Percentiles rank a stretch among this genome's conserved stretches.
Evolutionary conservation across 441 rosid species (phyloP).

Genomic region (Aleurites moluccanus): DNA sequence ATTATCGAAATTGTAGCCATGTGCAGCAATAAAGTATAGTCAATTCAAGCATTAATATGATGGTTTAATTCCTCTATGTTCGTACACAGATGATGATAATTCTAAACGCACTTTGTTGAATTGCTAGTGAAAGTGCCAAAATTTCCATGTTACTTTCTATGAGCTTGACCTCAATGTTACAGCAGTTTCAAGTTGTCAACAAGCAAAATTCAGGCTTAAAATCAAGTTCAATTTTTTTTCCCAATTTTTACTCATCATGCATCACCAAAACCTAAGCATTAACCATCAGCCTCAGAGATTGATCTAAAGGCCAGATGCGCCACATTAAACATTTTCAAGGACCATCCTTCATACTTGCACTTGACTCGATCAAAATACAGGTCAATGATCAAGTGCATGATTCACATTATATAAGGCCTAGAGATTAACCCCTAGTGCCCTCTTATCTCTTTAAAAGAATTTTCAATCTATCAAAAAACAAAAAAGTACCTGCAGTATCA

Average conservation of each 20-base stretch:
- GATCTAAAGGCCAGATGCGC: not conserved
- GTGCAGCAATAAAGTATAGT: slow-evolving; percentile 11
- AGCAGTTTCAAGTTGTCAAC: not conserved
- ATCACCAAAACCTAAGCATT: no score
- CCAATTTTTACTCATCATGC: no score
- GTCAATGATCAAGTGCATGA: no score
- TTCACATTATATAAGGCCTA: no score
- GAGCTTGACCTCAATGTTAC: not conserved
- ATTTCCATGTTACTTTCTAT: not conserved
- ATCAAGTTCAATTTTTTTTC: no score
- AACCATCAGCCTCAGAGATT: no score
- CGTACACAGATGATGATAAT: not conserved
- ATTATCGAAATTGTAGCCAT: not conserved
- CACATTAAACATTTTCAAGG: not conserved
- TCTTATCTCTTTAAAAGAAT: no score
- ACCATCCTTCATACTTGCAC: not conserved
- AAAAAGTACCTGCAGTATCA: no score
- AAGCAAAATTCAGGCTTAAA: not conserved
- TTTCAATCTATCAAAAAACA: no score
- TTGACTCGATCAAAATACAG: no score
- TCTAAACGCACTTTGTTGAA: not conserved
- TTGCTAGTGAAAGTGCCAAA: not conserved
- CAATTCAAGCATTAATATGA: slow-evolving; percentile 1
- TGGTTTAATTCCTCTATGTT: not conserved
- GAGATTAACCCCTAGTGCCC: no score